phyloP scores from a whole-genome alignment of 2,329 filamentous ascomycete species.

The Thelonectria discophora region DNA sequence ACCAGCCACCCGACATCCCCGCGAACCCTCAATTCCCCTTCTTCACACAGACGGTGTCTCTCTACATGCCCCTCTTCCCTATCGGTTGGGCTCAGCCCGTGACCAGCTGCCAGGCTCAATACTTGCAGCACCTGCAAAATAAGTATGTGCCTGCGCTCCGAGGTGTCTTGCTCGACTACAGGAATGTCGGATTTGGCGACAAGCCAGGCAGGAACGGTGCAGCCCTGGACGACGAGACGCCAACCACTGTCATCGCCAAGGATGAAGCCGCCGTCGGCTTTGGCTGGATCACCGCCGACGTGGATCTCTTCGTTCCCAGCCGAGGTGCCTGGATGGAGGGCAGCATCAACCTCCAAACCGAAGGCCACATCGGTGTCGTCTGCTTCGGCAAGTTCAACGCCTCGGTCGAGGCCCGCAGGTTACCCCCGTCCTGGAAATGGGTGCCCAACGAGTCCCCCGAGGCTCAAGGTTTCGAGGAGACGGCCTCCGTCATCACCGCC shows the following conservation, averaged over 20 bases:
- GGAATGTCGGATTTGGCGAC: constrained; percentile 72
- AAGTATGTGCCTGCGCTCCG: constrained; percentile 77
- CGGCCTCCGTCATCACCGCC: constrained; percentile 51
- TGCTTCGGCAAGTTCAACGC: constrained; percentile 95
- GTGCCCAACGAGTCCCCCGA: constrained; percentile 63
- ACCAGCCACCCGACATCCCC: constrained; percentile 51
- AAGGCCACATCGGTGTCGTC: constrained; percentile 87
- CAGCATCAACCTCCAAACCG: constrained; percentile 84
- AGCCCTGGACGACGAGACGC: constrained; percentile 58
- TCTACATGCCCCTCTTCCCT: constrained; percentile 80
- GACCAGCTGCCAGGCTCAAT: constrained; percentile 75
- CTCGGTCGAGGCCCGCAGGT: constrained; percentile 77
- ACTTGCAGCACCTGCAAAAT: constrained; percentile 78
- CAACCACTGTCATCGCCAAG: constrained; percentile 61
- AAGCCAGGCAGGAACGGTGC: constrained; percentile 60
- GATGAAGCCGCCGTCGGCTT: constrained; percentile 89
- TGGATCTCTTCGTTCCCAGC: constrained; percentile 82
- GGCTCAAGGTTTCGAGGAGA: constrained; percentile 53
- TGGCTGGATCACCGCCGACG: constrained; percentile 87
- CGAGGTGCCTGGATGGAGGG: constrained; percentile 81
- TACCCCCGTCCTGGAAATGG: constrained; percentile 86
- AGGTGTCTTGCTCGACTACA: constrained; percentile 79
- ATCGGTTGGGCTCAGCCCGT: constrained; percentile 74
- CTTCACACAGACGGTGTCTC: constrained; percentile 79
- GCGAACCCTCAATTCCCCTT: constrained; percentile 71